A percentile compares a stretch with the other conserved stretches of the same genome.
These are phyloP conservation scores for Meyerozyma carpophila DNA, from an alignment of 1,139 yeast species.

Conservation along the genomic window DNA sequence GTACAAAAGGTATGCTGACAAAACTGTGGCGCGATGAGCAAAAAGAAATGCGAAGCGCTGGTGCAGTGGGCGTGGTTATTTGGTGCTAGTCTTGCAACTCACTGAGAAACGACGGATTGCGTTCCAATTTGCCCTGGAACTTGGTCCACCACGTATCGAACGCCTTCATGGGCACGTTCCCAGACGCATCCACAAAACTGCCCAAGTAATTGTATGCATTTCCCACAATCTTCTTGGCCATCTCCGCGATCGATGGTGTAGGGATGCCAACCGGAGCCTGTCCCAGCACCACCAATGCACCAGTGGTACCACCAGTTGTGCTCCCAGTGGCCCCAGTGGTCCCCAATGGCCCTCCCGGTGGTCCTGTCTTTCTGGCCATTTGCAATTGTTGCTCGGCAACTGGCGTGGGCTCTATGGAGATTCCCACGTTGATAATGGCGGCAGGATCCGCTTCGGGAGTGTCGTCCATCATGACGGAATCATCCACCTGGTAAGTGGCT, in stretches of 20 bases:
- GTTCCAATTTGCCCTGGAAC: conserved; percentile 65
- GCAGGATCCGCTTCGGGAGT: conserved; percentile 19
- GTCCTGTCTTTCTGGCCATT: conserved; percentile 21
- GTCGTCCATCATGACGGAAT: conserved; percentile 35
- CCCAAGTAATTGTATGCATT: conserved; percentile 89
- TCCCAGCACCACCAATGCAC: conserved; percentile 6
- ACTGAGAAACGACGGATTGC: conserved; percentile 79
- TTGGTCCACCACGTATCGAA: conserved; percentile 97
- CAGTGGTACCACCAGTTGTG: background rate
- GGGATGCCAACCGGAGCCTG: conserved; percentile 8
- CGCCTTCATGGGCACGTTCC: conserved; percentile 81
- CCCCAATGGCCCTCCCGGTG: too few relatives aligned
- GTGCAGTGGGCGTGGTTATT: background rate
- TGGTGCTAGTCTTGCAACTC: conserved; percentile 12
- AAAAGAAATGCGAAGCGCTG: background rate
- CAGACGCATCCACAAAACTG: conserved; percentile 72
- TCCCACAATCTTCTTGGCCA: conserved; percentile 84
- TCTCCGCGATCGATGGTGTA: conserved; percentile 27
- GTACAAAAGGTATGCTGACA: background rate
- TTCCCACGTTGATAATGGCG: conserved; percentile 59
- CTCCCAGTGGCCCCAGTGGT: too few relatives aligned
- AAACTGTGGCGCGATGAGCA: conserved; percentile 1
- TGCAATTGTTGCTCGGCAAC: conserved; percentile 51
- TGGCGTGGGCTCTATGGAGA: conserved; percentile 73
- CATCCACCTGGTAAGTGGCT: conserved; percentile 17